These are phyloP conservation scores for Phragmites australis DNA, from an alignment of 176 grass and related monocot genomes.

Conservation along the genomic window DNA sequence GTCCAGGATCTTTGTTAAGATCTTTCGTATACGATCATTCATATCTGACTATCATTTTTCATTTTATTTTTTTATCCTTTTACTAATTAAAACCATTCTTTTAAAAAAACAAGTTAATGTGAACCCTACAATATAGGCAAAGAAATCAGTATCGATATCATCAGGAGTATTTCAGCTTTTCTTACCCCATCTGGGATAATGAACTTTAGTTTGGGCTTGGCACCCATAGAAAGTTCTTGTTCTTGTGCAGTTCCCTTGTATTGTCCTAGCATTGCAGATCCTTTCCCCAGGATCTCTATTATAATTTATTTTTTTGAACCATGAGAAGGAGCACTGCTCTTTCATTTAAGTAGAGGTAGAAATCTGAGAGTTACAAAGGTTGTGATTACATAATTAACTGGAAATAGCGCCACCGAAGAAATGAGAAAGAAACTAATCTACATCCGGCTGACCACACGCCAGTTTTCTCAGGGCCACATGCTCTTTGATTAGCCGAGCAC, in stretches of 20 bases:
- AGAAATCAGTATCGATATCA: background rate
- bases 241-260: background rate
- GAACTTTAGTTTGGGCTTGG: background rate
- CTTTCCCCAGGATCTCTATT: background rate
- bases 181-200: background rate
- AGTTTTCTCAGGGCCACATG: too few relatives aligned
- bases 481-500: too few relatives aligned
- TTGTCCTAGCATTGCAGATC: background rate
- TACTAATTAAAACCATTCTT: background rate
- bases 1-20: background rate
- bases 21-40: background rate
- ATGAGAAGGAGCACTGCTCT: too few relatives aligned
- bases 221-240: slow-evolving; percentile 15
- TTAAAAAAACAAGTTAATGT: background rate
- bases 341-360: too few relatives aligned
- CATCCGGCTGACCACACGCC: too few relatives aligned
- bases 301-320: background rate
- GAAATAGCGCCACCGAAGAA: too few relatives aligned
- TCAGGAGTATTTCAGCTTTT: slow-evolving; percentile 2
- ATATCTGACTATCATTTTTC: background rate
- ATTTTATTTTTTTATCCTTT: background rate
- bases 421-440: too few relatives aligned
- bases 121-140: background rate
- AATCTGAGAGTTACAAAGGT: too few relatives aligned
- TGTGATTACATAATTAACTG: too few relatives aligned